phyloP scores from a whole-genome alignment of 2,329 filamentous ascomycete species.

The Pseudocercospora macadamiae region DNA sequence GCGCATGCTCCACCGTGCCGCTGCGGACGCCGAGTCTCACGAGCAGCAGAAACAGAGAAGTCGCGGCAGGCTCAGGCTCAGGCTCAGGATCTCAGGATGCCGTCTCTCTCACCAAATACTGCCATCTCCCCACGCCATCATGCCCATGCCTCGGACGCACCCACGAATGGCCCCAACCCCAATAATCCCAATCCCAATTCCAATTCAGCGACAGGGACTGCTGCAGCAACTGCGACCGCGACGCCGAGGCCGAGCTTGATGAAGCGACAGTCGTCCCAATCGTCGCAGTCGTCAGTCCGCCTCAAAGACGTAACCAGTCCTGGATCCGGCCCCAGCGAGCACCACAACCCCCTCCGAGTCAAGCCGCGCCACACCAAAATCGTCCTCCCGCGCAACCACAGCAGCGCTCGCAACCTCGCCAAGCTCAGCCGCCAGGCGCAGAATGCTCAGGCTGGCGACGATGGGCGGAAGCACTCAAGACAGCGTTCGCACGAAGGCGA shows the following conservation, averaged over 20 bases:
- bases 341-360: slow-evolving; percentile 28
- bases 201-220: not conserved
- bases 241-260: slow-evolving; percentile 28
- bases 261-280: slow-evolving; percentile 37
- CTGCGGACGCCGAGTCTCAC: not conserved
- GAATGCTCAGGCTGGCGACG: slow-evolving; percentile 24
- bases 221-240: slow-evolving; percentile 3
- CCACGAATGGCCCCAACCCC: too few relatives aligned
- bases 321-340: slow-evolving; percentile 30
- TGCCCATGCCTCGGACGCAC: not conserved
- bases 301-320: slow-evolving; percentile 29
- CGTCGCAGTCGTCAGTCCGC: slow-evolving; percentile 26
- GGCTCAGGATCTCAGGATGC: not conserved
- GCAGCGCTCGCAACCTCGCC: slow-evolving; percentile 36
- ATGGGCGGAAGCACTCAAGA: slow-evolving; percentile 31
- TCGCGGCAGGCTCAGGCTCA: not conserved
- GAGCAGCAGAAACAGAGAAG: not conserved
- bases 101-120: not conserved
- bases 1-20: not conserved
- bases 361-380: slow-evolving; percentile 35
- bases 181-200: too few relatives aligned
- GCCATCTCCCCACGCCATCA: not conserved
- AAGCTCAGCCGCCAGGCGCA: slow-evolving; percentile 32
- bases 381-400: slow-evolving; percentile 38
- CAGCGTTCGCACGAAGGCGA: slow-evolving; percentile 37